Evolutionary conservation across 805 yeast species (phyloP), one percentile per base, ranked within the genome.

Genomic region (Jamesozyma gamospora): DNA sequence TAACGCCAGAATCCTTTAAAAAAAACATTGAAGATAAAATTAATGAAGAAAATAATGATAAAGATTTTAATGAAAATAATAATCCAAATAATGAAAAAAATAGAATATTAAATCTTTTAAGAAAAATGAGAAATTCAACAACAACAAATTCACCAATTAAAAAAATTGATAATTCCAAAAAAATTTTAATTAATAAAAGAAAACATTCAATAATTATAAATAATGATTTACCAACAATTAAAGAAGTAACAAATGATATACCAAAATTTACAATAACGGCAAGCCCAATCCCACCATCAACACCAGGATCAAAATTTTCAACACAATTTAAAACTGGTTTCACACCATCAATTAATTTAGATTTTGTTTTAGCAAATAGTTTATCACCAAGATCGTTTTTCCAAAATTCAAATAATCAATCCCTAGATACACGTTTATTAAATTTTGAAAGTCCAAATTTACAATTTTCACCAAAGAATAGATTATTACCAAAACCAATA

Each of bases 101-200:
- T 14, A 46, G 49, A 17, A 59, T 58, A 3, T 32, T 58, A 37
- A 52, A 49, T 12, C 42, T 58, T 16, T 39, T 58, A 36, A 56
- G 47, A 37, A 51, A 55, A 36, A 56, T 58, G 61, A 57, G 55
- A 36, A 43, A 43, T 32, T 34, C 33, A 10, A 34, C 33, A n/a
- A 38, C 31, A 3, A 25, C 34, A 15, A 13, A 29, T 17, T 33
- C 28, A 16, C 27, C 36, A 10, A 34, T 21, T 5, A 19, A 35
- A 18, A 19, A 17, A 4, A n/a, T 16, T 18, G 30, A 17, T 7
- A 35, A 35, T n/a, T 24, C 38, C 16, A 13, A 9, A 2, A 18
- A 34, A 11, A 29, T 11, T 16, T 16, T 16, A 9, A 15, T 29
- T 15, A 9, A 19, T 3, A 30, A 21, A 9, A 31, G 27, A 7